A percentile compares a stretch with the other conserved stretches of the same genome.
Conservation (phyloP, 768 basidiomycete genomes). For the Rhodotorula graminis region DNA sequence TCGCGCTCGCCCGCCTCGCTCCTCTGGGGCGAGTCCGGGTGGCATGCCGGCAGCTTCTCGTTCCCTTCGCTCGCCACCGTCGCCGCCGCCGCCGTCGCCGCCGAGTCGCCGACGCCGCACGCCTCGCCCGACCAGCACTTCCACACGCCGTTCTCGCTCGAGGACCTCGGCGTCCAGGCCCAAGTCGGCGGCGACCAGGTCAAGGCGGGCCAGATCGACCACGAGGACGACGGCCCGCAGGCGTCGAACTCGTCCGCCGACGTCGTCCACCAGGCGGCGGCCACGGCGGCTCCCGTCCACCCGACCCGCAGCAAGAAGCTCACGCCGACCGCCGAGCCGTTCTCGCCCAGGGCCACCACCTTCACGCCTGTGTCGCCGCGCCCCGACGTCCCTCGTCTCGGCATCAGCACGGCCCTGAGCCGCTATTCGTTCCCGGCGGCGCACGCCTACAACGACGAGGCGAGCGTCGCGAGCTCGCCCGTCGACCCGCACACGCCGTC, state of each 20-base stretch:
- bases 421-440: background rate
- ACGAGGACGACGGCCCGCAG: background rate
- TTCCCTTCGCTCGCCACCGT: conserved; percentile 11
- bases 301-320: conserved; percentile 14
- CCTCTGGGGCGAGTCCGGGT: conserved; percentile 14
- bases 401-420: conserved; percentile 5
- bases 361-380: background rate
- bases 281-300: background rate
- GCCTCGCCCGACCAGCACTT: background rate
- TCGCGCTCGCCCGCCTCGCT: conserved; percentile 19
- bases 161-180: background rate
- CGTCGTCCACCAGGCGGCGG: background rate
- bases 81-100: background rate
- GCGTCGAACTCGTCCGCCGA: background rate
- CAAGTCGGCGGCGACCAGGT: background rate
- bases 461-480: conserved; percentile 2
- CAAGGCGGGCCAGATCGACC: background rate
- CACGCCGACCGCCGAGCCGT: conserved; percentile 29
- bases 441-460: background rate
- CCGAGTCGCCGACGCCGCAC: background rate
- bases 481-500: background rate
- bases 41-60: conserved; percentile 18
- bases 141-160: too few species aligned
- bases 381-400: background rate
- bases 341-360: conserved; percentile 16